Evolutionary conservation across 176 grass and related monocot genomes (phyloP), one percentile per base, ranked within the genome.

Genomic region (Dactylis glomerata): DNA sequence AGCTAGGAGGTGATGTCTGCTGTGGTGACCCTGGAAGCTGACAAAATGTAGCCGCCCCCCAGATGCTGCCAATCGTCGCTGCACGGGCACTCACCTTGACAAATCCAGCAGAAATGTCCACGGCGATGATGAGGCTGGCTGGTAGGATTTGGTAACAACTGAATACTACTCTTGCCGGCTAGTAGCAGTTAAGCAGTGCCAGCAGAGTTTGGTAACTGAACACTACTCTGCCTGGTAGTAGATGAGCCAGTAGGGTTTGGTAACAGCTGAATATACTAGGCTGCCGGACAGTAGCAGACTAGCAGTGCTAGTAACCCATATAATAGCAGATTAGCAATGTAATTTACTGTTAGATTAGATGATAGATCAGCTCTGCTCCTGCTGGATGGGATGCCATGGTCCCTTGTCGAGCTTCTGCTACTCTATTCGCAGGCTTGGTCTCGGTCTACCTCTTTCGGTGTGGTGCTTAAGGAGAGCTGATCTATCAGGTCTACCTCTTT

Each of bases 1-100:
- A 90, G 84, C 80, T 83, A 24, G 44, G 56, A 30, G 74, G 45
- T 57, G n/a, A n/a, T n/a, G n/a, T n/a, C n/a, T n/a, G 74, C 45
- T 83, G 65, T 66, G 41, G 55, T 54, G 59, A 5, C 28, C 44
- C 16, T 63, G 52, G 64, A 59, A 72, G 73, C 84, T 83, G 79
- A 38, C 84, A 86, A 56, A 46, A 62, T 2, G 6, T 23, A 76
- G 20, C 68, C 24, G 42, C 26, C 55, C 56, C 55, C 55, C 20
- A 20, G 45, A 86, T 46, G 73, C 24, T 3, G 55, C 79, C 73
- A 45, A 65, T 19, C 13, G 49, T 23, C 38, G 65, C 84, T 90
- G 84, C 69, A 79, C 73, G 27, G 40, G 4, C 79, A 86, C 58
- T 28, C 78, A 7, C 78, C 3, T 23, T 32, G 78, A 68, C 72